Percentiles rank a stretch among this genome's conserved stretches.
phyloP scores from a whole-genome alignment of 2,329 filamentous ascomycete genomes.

The Aspergillus sp. region DNA sequence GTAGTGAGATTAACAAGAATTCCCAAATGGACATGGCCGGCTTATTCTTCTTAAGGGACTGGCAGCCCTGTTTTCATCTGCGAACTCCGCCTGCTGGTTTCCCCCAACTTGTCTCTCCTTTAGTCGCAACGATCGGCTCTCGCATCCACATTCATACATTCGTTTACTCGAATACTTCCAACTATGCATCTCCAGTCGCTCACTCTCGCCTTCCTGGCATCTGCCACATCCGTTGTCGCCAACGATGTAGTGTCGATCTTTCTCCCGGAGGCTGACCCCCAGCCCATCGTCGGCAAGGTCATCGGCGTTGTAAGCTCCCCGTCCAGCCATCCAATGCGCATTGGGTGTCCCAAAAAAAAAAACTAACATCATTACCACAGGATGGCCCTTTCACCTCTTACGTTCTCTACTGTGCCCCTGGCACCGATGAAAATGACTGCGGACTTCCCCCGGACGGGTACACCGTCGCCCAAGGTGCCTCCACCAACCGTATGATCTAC shows the following conservation, averaged over 20 bases:
- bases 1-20: background rate
- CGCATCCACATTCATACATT: background rate
- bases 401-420: conserved; percentile 14
- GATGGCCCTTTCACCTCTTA: conserved; percentile 20
- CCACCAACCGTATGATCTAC: conserved; percentile 3
- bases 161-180: background rate
- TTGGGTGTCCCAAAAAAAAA: background rate
- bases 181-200: conserved; percentile 17
- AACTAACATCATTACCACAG: conserved; percentile 7
- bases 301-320: conserved; percentile 14
- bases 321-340: background rate
- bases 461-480: conserved; percentile 13
- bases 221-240: conserved; percentile 22
- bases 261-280: conserved; percentile 5
- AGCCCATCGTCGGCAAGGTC: conserved; percentile 11
- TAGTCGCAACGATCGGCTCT: background rate
- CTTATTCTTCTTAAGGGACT: background rate
- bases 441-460: conserved; percentile 6
- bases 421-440: conserved; percentile 9
- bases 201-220: conserved; percentile 26
- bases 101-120: background rate
- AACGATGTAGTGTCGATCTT: conserved; percentile 15
- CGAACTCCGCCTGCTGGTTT: background rate
- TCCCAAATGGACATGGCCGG: background rate
- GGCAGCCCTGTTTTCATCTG: background rate